Evolutionary conservation across 2,329 filamentous ascomycete species (phyloP), one percentile per base, ranked within the genome.

Genomic region (Cladobotryum protrusum): DNA sequence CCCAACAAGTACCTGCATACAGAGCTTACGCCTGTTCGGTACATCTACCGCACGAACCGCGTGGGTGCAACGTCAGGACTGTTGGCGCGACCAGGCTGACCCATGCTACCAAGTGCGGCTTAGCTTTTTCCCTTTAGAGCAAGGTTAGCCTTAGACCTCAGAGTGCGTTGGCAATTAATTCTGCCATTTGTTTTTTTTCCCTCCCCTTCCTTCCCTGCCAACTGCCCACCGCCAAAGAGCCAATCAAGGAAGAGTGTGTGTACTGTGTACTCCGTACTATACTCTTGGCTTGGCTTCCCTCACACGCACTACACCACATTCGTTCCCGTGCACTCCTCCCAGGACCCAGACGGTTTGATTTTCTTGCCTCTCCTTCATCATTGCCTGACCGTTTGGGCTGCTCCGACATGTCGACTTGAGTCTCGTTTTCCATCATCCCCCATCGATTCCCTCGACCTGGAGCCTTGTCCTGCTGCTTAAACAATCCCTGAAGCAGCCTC

Each of bases 151-250:
- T 11, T 17, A 18, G 13, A 5, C 36, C 17, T 43, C 13, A 15
- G 32, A 29, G 44, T 47, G 39, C 15, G 44, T 44, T 17, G 34
- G 39, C 17, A 29, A 29, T 29, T 29, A 36, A 52, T 52, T 52
- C 53, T 55, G 49, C 49, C 55, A 37, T 58, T 59, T 61, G 56
- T 59, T 65, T 64, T 64, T 63, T 29, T 29, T 8, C 6, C 11
- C n/a, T n/a, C n/a, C n/a, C n/a, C n/a, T n/a, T n/a, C n/a, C n/a
- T n/a, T n/a, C n/a, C n/a, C n/a, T n/a, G n/a, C n/a, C n/a, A n/a
- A n/a, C n/a, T 56, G 49, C 56, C 55, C 55, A 57, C 57, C 56
- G 55, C 63, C 61, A 63, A 61, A 57, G 51, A 56, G 15, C 50
- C 50, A 52, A 45, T 45, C 46, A 52, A 52, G 45, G 18, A 17